Conservation (phyloP, 1,284 basidiomycete species). For the Schizopora paradoxa region DNA sequence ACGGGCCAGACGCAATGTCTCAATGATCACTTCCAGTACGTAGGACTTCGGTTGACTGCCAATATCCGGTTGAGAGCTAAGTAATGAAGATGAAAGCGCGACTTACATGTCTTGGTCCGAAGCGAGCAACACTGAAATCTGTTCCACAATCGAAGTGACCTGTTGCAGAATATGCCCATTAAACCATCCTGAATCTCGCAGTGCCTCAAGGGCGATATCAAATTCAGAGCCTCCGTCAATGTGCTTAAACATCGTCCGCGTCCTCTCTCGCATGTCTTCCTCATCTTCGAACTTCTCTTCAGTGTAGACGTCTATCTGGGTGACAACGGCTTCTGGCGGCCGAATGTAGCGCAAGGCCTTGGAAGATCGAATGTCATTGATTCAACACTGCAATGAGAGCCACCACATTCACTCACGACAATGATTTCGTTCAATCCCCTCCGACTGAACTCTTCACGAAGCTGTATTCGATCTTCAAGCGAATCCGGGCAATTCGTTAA, state of each 20-base stretch:
- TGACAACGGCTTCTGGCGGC: constrained; percentile 69
- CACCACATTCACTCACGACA: constrained; percentile 57
- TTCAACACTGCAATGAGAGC: no score
- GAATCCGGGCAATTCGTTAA: constrained; percentile 72
- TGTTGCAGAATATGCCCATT: no score
- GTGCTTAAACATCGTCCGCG: constrained; percentile 38
- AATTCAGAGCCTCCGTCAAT: constrained; percentile 41
- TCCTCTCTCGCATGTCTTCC: constrained; percentile 70
- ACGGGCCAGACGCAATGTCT: no score
- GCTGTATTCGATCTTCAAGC: constrained; percentile 70
- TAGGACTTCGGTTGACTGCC: no score
- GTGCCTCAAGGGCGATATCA: constrained; percentile 31
- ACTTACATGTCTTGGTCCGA: no score
- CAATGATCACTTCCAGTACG: no score
- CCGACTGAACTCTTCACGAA: constrained; percentile 77
- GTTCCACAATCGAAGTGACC: no score
- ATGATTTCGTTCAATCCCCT: constrained; percentile 80
- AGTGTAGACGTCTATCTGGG: constrained; percentile 74
- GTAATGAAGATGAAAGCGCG: no score
- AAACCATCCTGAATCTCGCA: no score
- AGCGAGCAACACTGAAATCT: no score
- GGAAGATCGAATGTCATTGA: constrained; percentile 5
- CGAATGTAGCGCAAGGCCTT: constrained; percentile 71
- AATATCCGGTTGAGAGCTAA: no score
- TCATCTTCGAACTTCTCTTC: constrained; percentile 90